Base-by-base conservation (phyloP, 1,284 basidiomycete species). In the Pulveroboletus sp. region DNA sequence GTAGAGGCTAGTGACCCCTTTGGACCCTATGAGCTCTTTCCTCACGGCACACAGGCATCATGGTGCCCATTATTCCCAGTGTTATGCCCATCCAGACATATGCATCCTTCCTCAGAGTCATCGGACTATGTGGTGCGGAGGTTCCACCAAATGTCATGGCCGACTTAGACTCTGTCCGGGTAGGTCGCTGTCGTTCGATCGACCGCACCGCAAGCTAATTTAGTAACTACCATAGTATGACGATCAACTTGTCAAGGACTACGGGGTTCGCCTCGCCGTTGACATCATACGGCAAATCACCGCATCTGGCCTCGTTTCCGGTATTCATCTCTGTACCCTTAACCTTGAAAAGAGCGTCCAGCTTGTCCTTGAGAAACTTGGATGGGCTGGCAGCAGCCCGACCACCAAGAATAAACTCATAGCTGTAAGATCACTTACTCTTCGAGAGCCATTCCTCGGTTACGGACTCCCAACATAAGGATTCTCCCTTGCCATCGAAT, bases 31-130 rank as follows among this genome's bases (percentile, higher is more conserved):
- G 45, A 4, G 10, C 26, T 10, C 17, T 50, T 40, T 58, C 44
- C 65, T 60, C 40, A 67, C 42, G 16, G 40, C 17, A 35, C 39
- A 15, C 64, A 91, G 96, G 95, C 35, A 95, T 99, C 68, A 83
- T 76, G 2, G 83, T 95, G 15, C 95, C 96, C 2, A 88, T 99
- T 64, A 89, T 99, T 54, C 95, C 97, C 3, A 94, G 95, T 7
- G 86, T 99, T 59, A 98, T 99, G 95, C 97, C 97, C 0, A 93
- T 99, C 56, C 97, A 99, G 70, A 98, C 92, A 43, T 98, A 95
- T 69, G 83, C 89, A 21, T 95, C 95, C 2, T 99, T 99, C 75
- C 79, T 89, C 50, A 87, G 97, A 52, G 79, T 98, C 61, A 91
- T 90, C 41, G 96, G 95, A 68, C 79, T 99, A 26, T 94, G 91